These are phyloP conservation scores for Didymella pinodella DNA, from an alignment of 2,329 filamentous ascomycete genomes.

Conservation along the genomic window DNA sequence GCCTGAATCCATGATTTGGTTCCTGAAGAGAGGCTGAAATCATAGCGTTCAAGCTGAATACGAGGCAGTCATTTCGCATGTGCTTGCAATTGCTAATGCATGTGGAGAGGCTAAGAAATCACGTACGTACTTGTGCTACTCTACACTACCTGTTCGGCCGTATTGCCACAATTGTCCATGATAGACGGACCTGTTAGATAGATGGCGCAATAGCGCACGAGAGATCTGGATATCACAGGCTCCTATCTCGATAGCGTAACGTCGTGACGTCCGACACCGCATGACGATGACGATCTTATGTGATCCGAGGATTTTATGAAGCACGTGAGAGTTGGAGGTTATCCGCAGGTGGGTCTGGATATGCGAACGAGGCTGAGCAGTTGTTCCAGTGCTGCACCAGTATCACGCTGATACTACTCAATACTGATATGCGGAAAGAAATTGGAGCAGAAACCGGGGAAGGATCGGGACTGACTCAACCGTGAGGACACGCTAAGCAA, in stretches of 20 bases:
- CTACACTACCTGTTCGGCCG: not conserved
- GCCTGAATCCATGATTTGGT: slow-evolving; percentile 1
- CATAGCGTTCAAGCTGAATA: slow-evolving; percentile 6
- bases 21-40: slow-evolving; percentile 16
- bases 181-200: not conserved
- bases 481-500: not conserved
- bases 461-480: slow-evolving; percentile 8
- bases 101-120: slow-evolving; percentile 9
- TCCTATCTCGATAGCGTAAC: slow-evolving; percentile 6
- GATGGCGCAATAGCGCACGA: slow-evolving; percentile 10
- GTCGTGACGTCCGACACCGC: slow-evolving; percentile 15
- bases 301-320: not conserved
- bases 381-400: slow-evolving; percentile 14
- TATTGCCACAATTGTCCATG: slow-evolving; percentile 1
- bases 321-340: not conserved
- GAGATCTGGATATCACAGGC: slow-evolving; percentile 1
- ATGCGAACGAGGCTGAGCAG: slow-evolving; percentile 3
- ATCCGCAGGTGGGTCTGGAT: slow-evolving; percentile 8
- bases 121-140: not conserved
- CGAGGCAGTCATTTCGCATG: slow-evolving; percentile 4
- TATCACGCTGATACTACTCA: slow-evolving; percentile 10
- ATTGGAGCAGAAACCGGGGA: slow-evolving; percentile 15
- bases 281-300: slow-evolving; percentile 11
- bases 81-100: slow-evolving; percentile 4
- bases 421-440: not conserved